Conservation (phyloP, 805 yeast genomes). For the Wickerhamiella qilinensis region DNA sequence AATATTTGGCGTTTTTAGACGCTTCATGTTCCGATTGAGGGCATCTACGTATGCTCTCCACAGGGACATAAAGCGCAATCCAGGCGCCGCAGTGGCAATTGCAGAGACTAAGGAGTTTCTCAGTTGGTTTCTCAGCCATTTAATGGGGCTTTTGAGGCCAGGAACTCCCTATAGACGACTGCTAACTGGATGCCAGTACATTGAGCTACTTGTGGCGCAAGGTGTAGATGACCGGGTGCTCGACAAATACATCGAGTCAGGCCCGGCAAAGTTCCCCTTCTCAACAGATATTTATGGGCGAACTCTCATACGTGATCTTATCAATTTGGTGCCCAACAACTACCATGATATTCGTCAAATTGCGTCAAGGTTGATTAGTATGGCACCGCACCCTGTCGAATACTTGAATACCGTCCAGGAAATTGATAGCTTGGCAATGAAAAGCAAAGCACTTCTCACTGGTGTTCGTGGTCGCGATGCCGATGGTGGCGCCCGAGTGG, state of each 20-base stretch:
- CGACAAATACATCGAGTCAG: slow-evolving; percentile 24
- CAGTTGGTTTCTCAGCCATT: slow-evolving; percentile 23
- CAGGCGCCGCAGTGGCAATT: background rate
- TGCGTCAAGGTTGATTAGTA: slow-evolving; percentile 31
- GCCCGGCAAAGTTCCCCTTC: slow-evolving; percentile 35
- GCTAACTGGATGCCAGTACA: slow-evolving; percentile 33
- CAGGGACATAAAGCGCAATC: slow-evolving; percentile 26
- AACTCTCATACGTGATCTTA: slow-evolving; percentile 30
- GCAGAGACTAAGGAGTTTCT: slow-evolving; percentile 27
- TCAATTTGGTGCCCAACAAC: slow-evolving; percentile 50
- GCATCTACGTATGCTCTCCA: slow-evolving; percentile 48
- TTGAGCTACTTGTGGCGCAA: slow-evolving; percentile 31
- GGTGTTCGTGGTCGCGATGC: slow-evolving; percentile 40
- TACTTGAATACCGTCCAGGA: slow-evolving; percentile 12
- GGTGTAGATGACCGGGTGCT: slow-evolving; percentile 39
- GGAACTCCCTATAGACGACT: slow-evolving; percentile 41
- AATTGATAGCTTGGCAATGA: slow-evolving; percentile 16
- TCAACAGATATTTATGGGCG: slow-evolving; percentile 28
- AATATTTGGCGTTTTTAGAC: slow-evolving; percentile 43
- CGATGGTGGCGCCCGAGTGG: slow-evolving; percentile 63
- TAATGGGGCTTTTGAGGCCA: slow-evolving; percentile 31
- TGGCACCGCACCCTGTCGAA: slow-evolving; percentile 26
- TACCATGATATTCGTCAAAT: slow-evolving; percentile 59
- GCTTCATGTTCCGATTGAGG: slow-evolving; percentile 45
- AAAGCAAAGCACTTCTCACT: slow-evolving; percentile 17